Evolutionary conservation across 2,329 filamentous ascomycete genomes (phyloP).

Genomic region (Aureobasidium musti): DNA sequence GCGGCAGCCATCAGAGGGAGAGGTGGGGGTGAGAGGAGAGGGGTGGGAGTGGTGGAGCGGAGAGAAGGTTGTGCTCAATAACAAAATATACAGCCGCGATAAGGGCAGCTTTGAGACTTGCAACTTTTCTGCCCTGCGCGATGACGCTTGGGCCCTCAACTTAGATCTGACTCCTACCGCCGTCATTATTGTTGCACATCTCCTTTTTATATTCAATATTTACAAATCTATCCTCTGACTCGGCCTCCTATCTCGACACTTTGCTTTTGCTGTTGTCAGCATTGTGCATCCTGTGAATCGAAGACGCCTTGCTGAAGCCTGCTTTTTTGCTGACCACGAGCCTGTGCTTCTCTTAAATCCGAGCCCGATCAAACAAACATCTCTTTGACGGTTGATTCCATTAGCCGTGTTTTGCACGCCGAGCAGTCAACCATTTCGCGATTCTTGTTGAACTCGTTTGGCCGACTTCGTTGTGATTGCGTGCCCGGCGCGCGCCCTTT

Average conservation of each 20-base stretch:
- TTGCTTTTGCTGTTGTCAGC: not conserved
- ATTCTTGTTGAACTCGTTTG: not conserved
- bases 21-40: not conserved
- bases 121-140: not conserved
- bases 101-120: not conserved
- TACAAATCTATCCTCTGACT: too few species aligned
- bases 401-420: constrained; percentile 16
- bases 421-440: constrained; percentile 12
- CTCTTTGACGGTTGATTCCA: not conserved
- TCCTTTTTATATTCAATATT: not conserved
- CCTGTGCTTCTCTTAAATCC: constrained; percentile 13
- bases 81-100: constrained; percentile 20
- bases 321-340: constrained; percentile 1
- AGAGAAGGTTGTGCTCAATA: constrained; percentile 15
- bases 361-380: not conserved
- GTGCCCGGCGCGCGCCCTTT: not conserved
- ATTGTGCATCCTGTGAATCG: not conserved
- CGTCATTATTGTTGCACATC: not conserved
- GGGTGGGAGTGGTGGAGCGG: constrained; percentile 10
- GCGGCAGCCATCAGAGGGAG: constrained; percentile 25
- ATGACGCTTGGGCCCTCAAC: constrained; percentile 13
- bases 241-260: not conserved
- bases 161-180: not conserved
- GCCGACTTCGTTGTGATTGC: constrained; percentile 12
- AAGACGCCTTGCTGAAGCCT: not conserved